A percentile compares a stretch with the other conserved stretches of the same genome.
phyloP scores from a whole-genome alignment of 176 grass and related monocot species.

The Oryza brachyantha region DNA sequence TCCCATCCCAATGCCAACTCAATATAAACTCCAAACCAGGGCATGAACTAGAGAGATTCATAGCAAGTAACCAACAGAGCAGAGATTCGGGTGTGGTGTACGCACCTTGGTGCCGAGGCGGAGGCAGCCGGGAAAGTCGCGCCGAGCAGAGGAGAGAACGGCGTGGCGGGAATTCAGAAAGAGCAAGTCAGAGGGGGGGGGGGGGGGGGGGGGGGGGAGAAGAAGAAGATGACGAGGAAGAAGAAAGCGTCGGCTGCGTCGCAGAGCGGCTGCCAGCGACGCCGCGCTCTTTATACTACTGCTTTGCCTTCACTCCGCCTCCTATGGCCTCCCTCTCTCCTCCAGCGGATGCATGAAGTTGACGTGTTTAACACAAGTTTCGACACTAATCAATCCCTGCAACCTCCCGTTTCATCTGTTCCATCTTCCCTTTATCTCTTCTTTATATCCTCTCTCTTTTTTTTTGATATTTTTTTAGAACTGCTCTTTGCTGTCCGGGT shows the following conservation, averaged over 20 bases:
- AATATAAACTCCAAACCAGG: neutral
- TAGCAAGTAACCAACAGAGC: neutral
- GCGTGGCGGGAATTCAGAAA: conserved; percentile 3
- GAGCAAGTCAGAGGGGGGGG: neutral
- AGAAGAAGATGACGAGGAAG: neutral
- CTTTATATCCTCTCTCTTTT: neutral
- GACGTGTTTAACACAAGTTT: conserved; percentile 15
- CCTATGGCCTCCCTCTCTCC: neutral
- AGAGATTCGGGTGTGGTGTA: neutral
- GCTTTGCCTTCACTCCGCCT: neutral
- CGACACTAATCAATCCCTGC: conserved; percentile 20
- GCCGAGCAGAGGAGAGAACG: neutral
- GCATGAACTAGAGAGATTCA: neutral
- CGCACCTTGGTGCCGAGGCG: conserved; percentile 12
- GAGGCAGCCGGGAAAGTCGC: neutral
- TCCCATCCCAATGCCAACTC: neutral
- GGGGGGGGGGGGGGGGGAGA: neutral
- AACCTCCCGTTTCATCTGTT: too few species aligned
- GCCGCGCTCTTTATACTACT: conserved; percentile 32
- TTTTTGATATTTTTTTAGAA: conserved; percentile 24
- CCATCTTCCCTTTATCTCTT: neutral
- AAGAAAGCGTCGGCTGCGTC: conserved; percentile 19
- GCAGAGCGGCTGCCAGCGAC: conserved; percentile 20
- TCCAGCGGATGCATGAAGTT: neutral
- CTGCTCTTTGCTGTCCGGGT: conserved; percentile 25